A percentile compares a stretch with the other conserved stretches of the same genome.
phyloP scores from a whole-genome alignment of 768 basidiomycete genomes.

The Coprinopsis cinerea region DNA sequence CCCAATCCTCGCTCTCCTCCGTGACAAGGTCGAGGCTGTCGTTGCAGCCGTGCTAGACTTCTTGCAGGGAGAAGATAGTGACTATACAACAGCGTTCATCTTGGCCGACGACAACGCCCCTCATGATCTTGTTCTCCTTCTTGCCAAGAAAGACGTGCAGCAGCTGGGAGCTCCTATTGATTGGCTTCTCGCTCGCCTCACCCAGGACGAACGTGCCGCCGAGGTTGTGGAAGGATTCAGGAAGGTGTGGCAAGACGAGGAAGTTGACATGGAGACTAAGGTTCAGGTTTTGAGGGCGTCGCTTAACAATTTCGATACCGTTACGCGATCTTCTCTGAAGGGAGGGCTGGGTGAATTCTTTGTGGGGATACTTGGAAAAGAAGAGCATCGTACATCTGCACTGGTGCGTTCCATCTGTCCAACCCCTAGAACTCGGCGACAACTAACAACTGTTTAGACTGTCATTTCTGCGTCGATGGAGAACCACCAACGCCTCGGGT shows the following conservation, averaged over 20 bases:
- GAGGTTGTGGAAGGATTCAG: slow-evolving; percentile 8
- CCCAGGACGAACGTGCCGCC: slow-evolving; percentile 2
- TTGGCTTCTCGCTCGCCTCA: slow-evolving; percentile 8
- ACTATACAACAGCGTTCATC: background rate
- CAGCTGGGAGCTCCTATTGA: slow-evolving; percentile 10
- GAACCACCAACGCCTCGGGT: slow-evolving; percentile 13
- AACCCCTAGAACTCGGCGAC: background rate
- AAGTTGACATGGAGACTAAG: slow-evolving; percentile 8
- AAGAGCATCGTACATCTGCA: background rate
- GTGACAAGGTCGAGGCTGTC: slow-evolving; percentile 1
- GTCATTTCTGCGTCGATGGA: slow-evolving; percentile 13
- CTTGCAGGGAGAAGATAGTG: slow-evolving; percentile 4
- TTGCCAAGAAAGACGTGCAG: slow-evolving; percentile 8
- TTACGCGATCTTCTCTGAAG: slow-evolving; percentile 5
- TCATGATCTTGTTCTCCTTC: slow-evolving; percentile 1
- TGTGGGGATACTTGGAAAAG: slow-evolving; percentile 6
- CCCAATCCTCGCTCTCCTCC: slow-evolving; percentile 4
- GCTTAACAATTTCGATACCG: slow-evolving; percentile 9
- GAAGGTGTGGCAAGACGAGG: slow-evolving; percentile 6
- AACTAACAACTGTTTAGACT: slow-evolving; percentile 2
- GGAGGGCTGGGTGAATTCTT: slow-evolving; percentile 11
- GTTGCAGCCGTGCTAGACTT: background rate
- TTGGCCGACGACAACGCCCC: slow-evolving; percentile 1
- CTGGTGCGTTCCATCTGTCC: slow-evolving; percentile 11
- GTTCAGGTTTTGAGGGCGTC: slow-evolving; percentile 8